These are phyloP conservation scores for Fusarium sp. DNA, from an alignment of 2,329 filamentous ascomycete species.

Conservation along the genomic window DNA sequence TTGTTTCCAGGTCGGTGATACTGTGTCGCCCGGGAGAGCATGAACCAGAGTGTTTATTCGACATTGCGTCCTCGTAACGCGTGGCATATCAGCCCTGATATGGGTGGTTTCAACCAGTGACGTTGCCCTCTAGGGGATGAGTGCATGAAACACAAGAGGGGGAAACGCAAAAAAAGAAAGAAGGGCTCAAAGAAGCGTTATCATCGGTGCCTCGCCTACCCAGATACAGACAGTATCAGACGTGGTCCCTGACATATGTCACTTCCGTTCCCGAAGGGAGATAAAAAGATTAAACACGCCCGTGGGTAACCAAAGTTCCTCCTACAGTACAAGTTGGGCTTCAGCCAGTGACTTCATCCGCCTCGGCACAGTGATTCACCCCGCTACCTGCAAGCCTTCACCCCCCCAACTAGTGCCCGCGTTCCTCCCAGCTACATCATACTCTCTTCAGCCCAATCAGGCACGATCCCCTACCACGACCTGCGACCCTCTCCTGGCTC, in stretches of 20 bases:
- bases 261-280: background rate
- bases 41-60: constrained; percentile 1
- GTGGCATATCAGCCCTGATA: constrained; percentile 16
- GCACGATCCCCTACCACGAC: constrained; percentile 38
- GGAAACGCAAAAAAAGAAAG: background rate
- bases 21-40: constrained; percentile 7
- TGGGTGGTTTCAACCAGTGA: constrained; percentile 13
- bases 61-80: background rate
- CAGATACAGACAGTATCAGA: background rate
- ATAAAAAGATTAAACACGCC: constrained; percentile 7
- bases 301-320: background rate
- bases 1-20: constrained; percentile 5
- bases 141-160: constrained; percentile 2
- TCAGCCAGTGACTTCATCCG: constrained; percentile 20
- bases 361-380: constrained; percentile 23
- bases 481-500: constrained; percentile 35
- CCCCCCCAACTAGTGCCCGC: constrained; percentile 14
- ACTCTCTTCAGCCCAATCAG: constrained; percentile 41
- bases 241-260: background rate
- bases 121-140: constrained; percentile 7
- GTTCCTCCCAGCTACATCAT: constrained; percentile 42
- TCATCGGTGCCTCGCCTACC: background rate
- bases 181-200: background rate
- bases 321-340: background rate
- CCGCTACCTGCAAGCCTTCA: constrained; percentile 20